Evolutionary conservation across 2,329 filamentous ascomycete species (phyloP).

Genomic region (Dactylellina leptospora): DNA sequence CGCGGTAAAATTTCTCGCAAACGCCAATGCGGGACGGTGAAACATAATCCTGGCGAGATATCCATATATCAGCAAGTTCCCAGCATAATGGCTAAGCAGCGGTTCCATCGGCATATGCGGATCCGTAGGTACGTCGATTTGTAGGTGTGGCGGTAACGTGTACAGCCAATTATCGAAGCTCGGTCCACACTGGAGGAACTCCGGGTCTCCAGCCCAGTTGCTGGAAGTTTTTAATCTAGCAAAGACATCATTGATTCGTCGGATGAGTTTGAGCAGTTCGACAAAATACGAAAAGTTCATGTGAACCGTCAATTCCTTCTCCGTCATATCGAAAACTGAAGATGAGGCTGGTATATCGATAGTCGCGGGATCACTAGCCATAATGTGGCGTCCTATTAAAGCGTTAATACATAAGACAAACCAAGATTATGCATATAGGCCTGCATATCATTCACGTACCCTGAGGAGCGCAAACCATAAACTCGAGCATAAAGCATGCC

Average conservation of each 20-base stretch:
- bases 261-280: constrained; percentile 78
- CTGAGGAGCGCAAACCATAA: constrained; percentile 93
- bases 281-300: constrained; percentile 85
- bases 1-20: constrained; percentile 74
- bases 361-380: constrained; percentile 56
- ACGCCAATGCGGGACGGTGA: constrained; percentile 82
- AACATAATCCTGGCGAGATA: constrained; percentile 85
- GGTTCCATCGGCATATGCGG: constrained; percentile 83
- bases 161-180: constrained; percentile 78
- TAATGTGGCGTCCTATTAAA: constrained; percentile 56
- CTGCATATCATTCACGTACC: constrained; percentile 67
- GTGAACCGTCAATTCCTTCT: constrained; percentile 62
- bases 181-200: constrained; percentile 80
- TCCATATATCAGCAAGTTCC: constrained; percentile 89
- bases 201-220: constrained; percentile 86
- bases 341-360: constrained; percentile 56
- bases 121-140: constrained; percentile 78
- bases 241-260: constrained; percentile 78
- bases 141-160: constrained; percentile 79
- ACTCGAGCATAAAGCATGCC: constrained; percentile 81
- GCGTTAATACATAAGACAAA: constrained; percentile 14
- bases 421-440: neutral
- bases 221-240: constrained; percentile 68
- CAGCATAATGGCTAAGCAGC: constrained; percentile 76
- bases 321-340: constrained; percentile 53